phyloP scores from a whole-genome alignment of 2,329 filamentous ascomycete genomes.

The Hymenoscyphus albidus region DNA sequence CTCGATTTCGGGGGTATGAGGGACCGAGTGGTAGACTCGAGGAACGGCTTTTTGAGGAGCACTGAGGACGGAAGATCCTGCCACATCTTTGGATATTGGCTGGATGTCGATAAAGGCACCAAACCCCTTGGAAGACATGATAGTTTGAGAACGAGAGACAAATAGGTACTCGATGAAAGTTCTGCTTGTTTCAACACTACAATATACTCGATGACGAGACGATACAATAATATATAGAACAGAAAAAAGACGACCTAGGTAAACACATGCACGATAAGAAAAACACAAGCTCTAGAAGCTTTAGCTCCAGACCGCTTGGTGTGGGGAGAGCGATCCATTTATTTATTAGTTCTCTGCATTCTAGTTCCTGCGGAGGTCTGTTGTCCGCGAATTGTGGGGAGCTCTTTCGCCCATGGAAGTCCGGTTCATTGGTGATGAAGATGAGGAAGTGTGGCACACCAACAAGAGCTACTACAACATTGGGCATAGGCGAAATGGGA shows the following conservation, averaged over 20 bases:
- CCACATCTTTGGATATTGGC: conserved; percentile 13
- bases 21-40: conserved; percentile 32
- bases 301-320: background rate
- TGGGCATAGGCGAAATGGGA: background rate
- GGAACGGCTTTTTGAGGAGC: conserved; percentile 31
- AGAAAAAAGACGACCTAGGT: background rate
- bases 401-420: background rate
- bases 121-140: conserved; percentile 28
- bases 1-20: conserved; percentile 24
- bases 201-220: background rate
- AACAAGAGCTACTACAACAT: background rate
- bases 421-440: background rate
- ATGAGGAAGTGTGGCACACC: background rate
- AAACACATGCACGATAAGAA: conserved; percentile 1
- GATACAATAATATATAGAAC: background rate
- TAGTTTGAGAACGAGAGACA: conserved; percentile 4
- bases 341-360: conserved; percentile 4
- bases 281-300: background rate
- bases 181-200: background rate
- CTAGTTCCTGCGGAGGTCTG: background rate
- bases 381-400: conserved; percentile 5
- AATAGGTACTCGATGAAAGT: background rate
- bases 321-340: background rate
- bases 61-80: conserved; percentile 18
- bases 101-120: conserved; percentile 29